These are phyloP conservation scores for Leishmania tropica DNA, from an alignment of 208 protist species.

Conservation along the genomic window DNA sequence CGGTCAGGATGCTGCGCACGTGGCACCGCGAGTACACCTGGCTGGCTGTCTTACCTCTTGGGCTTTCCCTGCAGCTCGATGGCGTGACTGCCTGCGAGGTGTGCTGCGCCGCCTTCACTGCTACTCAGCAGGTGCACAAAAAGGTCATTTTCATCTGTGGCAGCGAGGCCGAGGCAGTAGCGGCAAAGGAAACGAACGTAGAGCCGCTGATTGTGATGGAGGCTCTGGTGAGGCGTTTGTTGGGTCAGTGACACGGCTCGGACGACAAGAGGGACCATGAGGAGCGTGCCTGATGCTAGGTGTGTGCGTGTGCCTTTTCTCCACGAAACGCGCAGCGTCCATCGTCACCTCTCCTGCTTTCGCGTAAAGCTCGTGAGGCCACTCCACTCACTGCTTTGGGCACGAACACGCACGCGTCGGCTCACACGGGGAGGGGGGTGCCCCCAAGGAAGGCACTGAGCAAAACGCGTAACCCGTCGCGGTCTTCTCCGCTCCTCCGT, in stretches of 20 bases:
- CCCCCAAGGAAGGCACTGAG: not conserved
- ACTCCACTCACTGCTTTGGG: not conserved
- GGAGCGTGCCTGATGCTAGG: not conserved
- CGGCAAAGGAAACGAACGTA: conserved; percentile 40
- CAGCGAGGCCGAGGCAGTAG: conserved; percentile 30
- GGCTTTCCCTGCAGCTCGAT: conserved; percentile 57
- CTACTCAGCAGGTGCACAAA: conserved; percentile 32
- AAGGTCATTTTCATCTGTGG: conserved; percentile 64
- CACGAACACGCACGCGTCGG: not conserved
- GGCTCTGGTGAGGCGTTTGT: conserved; percentile 26
- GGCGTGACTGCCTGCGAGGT: conserved; percentile 35
- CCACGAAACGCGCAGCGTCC: too few species aligned
- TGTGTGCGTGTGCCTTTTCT: not conserved
- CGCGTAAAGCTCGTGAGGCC: not conserved
- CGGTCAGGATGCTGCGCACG: conserved; percentile 32
- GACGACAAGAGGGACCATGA: not conserved
- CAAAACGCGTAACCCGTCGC: not conserved
- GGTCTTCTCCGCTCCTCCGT: not conserved
- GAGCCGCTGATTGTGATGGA: conserved; percentile 48
- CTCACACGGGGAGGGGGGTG: not conserved
- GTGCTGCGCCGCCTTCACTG: conserved; percentile 44
- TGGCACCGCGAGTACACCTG: conserved; percentile 56
- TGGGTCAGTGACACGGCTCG: not conserved
- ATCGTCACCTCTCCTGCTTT: not conserved
- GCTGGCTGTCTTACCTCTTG: conserved; percentile 62